Conservation (phyloP, 495 filamentous ascomycete species). For the Penicillium egyptiacum region DNA sequence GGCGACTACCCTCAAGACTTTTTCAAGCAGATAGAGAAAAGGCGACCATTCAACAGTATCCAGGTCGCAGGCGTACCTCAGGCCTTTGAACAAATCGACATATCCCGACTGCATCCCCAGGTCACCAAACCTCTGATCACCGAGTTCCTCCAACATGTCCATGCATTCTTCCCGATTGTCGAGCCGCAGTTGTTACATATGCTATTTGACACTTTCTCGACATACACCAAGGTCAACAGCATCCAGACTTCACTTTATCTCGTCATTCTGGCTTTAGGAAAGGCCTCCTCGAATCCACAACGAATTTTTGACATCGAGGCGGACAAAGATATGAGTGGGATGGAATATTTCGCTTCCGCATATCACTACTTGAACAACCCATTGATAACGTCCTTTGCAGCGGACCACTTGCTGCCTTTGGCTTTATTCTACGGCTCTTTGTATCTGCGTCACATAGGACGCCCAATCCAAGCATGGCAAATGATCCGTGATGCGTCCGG, state of each 20-base stretch:
- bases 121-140: constrained; percentile 3
- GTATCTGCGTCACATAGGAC: constrained; percentile 21
- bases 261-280: constrained; percentile 17
- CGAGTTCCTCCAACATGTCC: constrained; percentile 18
- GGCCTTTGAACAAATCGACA: constrained; percentile 4
- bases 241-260: constrained; percentile 18
- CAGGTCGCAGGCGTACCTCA: not conserved
- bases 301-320: constrained; percentile 17
- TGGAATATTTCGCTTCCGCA: constrained; percentile 23
- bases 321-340: constrained; percentile 3
- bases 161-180: constrained; percentile 20
- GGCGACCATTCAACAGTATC: constrained; percentile 10
- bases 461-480: constrained; percentile 21
- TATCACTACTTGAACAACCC: constrained; percentile 11
- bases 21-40: constrained; percentile 18
- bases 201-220: constrained; percentile 17
- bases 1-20: constrained; percentile 25
- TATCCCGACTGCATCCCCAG: not conserved
- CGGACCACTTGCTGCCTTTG: constrained; percentile 15
- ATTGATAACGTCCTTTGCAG: constrained; percentile 2
- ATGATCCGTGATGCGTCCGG: constrained; percentile 17
- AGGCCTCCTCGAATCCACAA: constrained; percentile 10
- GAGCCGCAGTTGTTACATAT: constrained; percentile 10
- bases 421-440: constrained; percentile 21
- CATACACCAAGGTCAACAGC: constrained; percentile 5